phyloP scores from a whole-genome alignment of 192 early-diverging fungal species.

The Gryganskiella cystojenkinii region DNA sequence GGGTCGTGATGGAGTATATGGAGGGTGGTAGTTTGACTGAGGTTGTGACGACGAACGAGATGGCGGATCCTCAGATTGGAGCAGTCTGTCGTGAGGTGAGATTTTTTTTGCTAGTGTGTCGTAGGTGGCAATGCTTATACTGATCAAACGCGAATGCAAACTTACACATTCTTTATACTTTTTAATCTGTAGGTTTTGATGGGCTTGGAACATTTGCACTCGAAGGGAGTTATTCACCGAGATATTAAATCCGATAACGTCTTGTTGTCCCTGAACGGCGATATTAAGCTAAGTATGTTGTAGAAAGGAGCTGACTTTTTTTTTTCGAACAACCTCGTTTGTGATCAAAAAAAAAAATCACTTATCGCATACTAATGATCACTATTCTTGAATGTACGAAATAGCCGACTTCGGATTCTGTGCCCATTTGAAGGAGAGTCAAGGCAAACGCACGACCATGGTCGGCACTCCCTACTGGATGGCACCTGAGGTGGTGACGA shows the following conservation, averaged over 20 bases:
- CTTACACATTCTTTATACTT: neutral
- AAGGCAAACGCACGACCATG: conserved; percentile 83
- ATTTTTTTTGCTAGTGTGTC: neutral
- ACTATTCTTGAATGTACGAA: conserved; percentile 52
- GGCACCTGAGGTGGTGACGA: conserved; percentile 96
- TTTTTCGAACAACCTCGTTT: conserved; percentile 1
- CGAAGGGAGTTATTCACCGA: conserved; percentile 80
- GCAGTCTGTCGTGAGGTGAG: conserved; percentile 78
- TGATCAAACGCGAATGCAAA: neutral
- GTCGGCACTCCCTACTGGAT: conserved; percentile 96
- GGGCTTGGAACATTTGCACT: conserved; percentile 81
- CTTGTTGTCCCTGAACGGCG: conserved; percentile 68
- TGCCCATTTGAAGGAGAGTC: conserved; percentile 76
- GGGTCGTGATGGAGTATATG: conserved; percentile 96
- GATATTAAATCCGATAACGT: conserved; percentile 93
- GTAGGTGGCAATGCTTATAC: no score
- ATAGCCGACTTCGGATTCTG: conserved; percentile 91
- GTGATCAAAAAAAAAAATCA: no score
- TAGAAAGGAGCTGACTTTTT: neutral
- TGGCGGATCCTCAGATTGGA: conserved; percentile 88
- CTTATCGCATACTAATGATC: conserved; percentile 4
- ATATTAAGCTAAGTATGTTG: conserved; percentile 78
- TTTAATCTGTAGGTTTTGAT: conserved; percentile 61
- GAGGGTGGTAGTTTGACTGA: conserved; percentile 89
- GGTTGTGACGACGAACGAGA: conserved; percentile 81